These are phyloP conservation scores for Boletus vinaceobasis DNA, from an alignment of 768 basidiomycete genomes.

Conservation along the genomic window DNA sequence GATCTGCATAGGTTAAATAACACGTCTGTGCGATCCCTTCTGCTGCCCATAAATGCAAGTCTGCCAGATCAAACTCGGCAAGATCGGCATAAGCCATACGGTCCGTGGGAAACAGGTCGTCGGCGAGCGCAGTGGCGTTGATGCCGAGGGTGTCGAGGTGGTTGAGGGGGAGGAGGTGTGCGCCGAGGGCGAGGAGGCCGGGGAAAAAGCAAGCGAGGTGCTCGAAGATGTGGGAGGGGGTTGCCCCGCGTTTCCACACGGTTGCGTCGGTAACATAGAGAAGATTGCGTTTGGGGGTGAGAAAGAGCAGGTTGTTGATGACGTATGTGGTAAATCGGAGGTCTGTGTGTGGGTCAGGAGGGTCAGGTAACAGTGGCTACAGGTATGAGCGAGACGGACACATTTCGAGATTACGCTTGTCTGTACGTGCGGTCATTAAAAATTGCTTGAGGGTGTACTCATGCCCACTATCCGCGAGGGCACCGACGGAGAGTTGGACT, in stretches of 20 bases:
- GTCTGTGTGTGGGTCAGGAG: constrained; percentile 36
- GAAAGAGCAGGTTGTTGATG: constrained; percentile 46
- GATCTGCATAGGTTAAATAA: constrained; percentile 68
- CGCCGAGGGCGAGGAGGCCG: constrained; percentile 71
- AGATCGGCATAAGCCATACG: constrained; percentile 37
- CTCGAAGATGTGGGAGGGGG: constrained; percentile 52
- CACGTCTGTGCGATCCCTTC: constrained; percentile 75
- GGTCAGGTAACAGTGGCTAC: neutral
- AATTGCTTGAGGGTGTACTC: constrained; percentile 77
- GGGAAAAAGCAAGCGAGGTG: constrained; percentile 79
- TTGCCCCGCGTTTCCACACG: constrained; percentile 18
- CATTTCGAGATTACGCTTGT: constrained; percentile 59
- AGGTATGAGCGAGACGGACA: constrained; percentile 42
- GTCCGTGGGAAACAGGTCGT: constrained; percentile 18
- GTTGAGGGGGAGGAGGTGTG: constrained; percentile 56
- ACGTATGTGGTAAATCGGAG: constrained; percentile 58
- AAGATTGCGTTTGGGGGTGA: constrained; percentile 17
- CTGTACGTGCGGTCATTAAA: constrained; percentile 59
- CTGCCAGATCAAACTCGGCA: constrained; percentile 44
- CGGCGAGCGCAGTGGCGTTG: constrained; percentile 35
- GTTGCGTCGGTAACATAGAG: constrained; percentile 60
- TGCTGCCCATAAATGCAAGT: constrained; percentile 72
- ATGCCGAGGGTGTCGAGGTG: constrained; percentile 47
- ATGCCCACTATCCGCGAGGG: constrained; percentile 66
- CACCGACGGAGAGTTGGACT: constrained; percentile 55